These are phyloP conservation scores for Penicillium subrubescens DNA, from an alignment of 495 filamentous ascomycete species.

Conservation along the genomic window DNA sequence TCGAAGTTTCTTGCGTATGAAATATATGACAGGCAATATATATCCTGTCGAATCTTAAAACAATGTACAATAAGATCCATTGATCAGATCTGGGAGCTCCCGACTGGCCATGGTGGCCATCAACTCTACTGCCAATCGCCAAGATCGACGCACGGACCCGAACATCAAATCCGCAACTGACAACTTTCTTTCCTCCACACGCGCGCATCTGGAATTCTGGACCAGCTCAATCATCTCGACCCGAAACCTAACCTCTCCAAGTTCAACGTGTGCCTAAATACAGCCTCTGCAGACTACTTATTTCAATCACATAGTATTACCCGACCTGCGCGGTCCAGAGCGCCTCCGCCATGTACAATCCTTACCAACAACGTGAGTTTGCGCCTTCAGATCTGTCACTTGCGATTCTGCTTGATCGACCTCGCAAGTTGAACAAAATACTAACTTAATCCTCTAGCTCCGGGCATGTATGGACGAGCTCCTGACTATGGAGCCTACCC, in stretches of 20 bases:
- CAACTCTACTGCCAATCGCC: constrained; percentile 6
- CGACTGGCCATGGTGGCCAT: no score
- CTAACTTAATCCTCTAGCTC: constrained; percentile 34
- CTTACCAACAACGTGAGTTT: constrained; percentile 74
- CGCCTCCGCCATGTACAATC: constrained; percentile 67
- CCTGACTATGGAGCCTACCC: constrained; percentile 74
- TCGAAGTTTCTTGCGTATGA: not conserved
- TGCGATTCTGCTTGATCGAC: not conserved
- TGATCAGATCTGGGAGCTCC: not conserved
- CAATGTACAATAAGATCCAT: not conserved
- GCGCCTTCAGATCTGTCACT: constrained; percentile 3
- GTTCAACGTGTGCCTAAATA: not conserved
- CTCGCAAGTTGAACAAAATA: not conserved
- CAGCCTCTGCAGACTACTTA: not conserved
- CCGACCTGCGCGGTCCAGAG: not conserved
- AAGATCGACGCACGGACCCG: constrained; percentile 24
- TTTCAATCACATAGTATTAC: not conserved
- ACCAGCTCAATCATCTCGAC: not conserved
- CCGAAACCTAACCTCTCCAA: not conserved
- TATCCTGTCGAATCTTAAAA: not conserved
- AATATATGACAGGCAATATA: not conserved
- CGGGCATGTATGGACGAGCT: constrained; percentile 62
- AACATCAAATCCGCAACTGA: constrained; percentile 7
- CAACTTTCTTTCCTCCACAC: constrained; percentile 17
- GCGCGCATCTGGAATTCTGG: not conserved